These are phyloP conservation scores for Heterobasidion irregulare DNA, from an alignment of 1,284 basidiomycete genomes.

Conservation along the genomic window DNA sequence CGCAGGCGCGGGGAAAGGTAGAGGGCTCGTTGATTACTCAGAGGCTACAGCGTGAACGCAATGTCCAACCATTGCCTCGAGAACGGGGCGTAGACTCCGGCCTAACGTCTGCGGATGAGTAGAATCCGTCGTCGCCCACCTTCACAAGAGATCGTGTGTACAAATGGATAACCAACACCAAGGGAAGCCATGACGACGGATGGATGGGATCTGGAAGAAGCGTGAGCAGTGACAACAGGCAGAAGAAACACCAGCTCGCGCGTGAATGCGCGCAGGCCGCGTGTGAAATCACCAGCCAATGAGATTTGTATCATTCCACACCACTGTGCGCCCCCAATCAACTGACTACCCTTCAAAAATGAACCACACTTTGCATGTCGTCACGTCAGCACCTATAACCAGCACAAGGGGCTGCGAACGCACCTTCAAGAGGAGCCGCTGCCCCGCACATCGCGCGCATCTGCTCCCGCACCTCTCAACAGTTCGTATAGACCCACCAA, in stretches of 20 bases:
- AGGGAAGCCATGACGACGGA: slow-evolving; percentile 46
- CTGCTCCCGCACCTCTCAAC: slow-evolving; percentile 24
- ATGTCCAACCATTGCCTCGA: slow-evolving; percentile 70
- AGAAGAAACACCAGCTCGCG: slow-evolving; percentile 42
- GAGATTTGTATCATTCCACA: slow-evolving; percentile 76
- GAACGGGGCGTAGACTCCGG: slow-evolving; percentile 33
- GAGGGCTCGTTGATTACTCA: slow-evolving; percentile 66
- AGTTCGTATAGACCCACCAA: slow-evolving; percentile 48
- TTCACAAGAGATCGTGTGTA: slow-evolving; percentile 85
- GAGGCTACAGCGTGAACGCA: slow-evolving; percentile 66
- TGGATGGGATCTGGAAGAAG: slow-evolving; percentile 32
- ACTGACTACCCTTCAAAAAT: no score
- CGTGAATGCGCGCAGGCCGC: slow-evolving; percentile 59
- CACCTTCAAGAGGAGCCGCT: slow-evolving; percentile 58
- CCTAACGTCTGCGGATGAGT: slow-evolving; percentile 32
- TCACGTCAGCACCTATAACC: background rate
- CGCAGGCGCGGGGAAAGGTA: slow-evolving; percentile 80
- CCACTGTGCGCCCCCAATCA: slow-evolving; percentile 27
- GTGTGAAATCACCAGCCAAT: slow-evolving; percentile 61
- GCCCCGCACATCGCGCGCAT: slow-evolving; percentile 54
- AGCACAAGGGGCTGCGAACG: slow-evolving; percentile 1
- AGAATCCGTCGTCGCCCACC: slow-evolving; percentile 97
- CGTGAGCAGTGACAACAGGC: slow-evolving; percentile 2
- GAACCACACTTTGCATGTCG: background rate
- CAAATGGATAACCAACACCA: slow-evolving; percentile 78